Conservation (phyloP, 1,139 yeast species). For the Kodamaea alishanica region DNA sequence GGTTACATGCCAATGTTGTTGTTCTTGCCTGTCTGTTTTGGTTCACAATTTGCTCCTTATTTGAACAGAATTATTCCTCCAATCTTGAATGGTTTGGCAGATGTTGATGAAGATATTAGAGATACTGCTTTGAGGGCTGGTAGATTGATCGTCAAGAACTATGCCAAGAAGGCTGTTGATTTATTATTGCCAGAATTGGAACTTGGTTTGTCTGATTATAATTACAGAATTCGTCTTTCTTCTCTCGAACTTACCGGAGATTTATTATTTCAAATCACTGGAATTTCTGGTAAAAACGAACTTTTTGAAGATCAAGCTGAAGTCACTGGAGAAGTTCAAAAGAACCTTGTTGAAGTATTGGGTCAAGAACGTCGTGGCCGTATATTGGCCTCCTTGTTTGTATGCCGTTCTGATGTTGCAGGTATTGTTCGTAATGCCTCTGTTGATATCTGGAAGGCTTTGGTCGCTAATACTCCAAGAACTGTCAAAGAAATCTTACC, state of each 20-base stretch:
- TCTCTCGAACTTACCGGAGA: constrained; percentile 98
- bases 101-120: constrained; percentile 78
- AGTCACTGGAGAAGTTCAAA: constrained; percentile 57
- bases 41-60: constrained; percentile 87
- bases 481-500: constrained; percentile 94
- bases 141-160: constrained; percentile 83
- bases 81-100: constrained; percentile 87
- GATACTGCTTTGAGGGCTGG: constrained; percentile 93
- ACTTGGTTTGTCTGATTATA: constrained; percentile 77
- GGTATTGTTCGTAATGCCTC: constrained; percentile 87
- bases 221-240: constrained; percentile 84
- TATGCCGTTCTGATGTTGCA: constrained; percentile 89
- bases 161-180: constrained; percentile 91
- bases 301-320: constrained; percentile 60
- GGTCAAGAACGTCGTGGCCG: constrained; percentile 89
- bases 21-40: constrained; percentile 92
- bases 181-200: constrained; percentile 91
- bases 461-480: constrained; percentile 93
- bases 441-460: constrained; percentile 95
- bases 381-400: constrained; percentile 76
- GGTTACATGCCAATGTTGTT: constrained; percentile 90
- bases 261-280: constrained; percentile 88
- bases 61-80: constrained; percentile 84
- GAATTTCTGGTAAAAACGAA: constrained; percentile 71
- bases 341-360: constrained; percentile 69